These are phyloP conservation scores for Capsella bursapastoris DNA, from an alignment of 345 rosid genomes.

Conservation along the genomic window DNA sequence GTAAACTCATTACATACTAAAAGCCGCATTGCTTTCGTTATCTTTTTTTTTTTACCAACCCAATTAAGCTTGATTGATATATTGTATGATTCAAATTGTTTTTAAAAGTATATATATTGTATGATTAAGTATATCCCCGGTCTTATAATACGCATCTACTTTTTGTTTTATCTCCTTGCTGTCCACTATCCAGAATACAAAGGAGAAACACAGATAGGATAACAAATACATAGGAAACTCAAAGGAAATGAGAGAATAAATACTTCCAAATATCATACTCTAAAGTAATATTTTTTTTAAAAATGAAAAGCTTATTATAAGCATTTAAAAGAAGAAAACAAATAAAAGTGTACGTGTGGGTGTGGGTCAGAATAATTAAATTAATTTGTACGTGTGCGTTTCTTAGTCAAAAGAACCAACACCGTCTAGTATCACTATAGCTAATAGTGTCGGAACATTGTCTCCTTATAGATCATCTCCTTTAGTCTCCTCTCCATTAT, in stretches of 20 bases:
- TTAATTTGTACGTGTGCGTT: slow-evolving; percentile 28
- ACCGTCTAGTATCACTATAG: slow-evolving; percentile 45
- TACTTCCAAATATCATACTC: slow-evolving; percentile 24
- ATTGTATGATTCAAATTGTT: not conserved
- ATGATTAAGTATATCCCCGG: not conserved
- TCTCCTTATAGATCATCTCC: slow-evolving; percentile 24
- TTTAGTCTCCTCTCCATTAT: slow-evolving; percentile 14
- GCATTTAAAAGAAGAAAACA: slow-evolving; percentile 1
- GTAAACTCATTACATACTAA: not conserved
- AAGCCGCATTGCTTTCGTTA: not conserved
- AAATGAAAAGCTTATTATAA: not conserved
- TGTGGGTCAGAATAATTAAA: slow-evolving; percentile 33
- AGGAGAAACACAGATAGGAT: slow-evolving; percentile 36
- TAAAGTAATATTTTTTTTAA: too few relatives aligned
- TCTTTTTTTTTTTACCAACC: not conserved
- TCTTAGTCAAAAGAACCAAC: slow-evolving; percentile 47
- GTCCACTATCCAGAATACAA: slow-evolving; percentile 19
- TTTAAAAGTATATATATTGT: not conserved
- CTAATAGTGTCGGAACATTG: slow-evolving; percentile 37
- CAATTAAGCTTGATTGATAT: not conserved
- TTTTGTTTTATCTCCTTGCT: slow-evolving; percentile 24
- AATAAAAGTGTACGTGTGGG: slow-evolving; percentile 29
- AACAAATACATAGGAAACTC: slow-evolving; percentile 41
- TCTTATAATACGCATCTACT: not conserved
- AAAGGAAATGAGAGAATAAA: slow-evolving; percentile 27